phyloP scores from a whole-genome alignment of 2,329 filamentous ascomycete genomes.

The Endothia cerciana region DNA sequence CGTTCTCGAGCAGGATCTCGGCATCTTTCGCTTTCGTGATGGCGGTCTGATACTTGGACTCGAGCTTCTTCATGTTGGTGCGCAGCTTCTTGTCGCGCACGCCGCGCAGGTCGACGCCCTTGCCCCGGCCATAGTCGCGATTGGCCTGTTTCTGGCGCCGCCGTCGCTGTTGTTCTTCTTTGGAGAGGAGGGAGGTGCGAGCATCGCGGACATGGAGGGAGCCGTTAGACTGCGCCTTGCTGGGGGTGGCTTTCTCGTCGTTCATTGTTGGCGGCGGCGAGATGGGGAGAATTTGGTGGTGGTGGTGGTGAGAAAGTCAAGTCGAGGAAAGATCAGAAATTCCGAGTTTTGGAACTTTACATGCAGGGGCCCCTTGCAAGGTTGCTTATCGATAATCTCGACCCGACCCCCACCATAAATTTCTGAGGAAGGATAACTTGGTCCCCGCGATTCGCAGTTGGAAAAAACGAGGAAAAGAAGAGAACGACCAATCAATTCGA shows the following conservation, averaged over 20 bases:
- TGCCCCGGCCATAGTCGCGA: conserved; percentile 82
- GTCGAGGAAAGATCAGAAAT: conserved; percentile 7
- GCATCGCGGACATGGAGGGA: conserved; percentile 54
- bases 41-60: conserved; percentile 81
- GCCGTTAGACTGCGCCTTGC: conserved; percentile 53
- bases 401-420: conserved; percentile 39
- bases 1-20: conserved; percentile 90
- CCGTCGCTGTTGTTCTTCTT: conserved; percentile 54
- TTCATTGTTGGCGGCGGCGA: conserved; percentile 35
- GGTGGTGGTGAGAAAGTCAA: neutral
- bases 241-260: conserved; percentile 38
- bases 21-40: conserved; percentile 88
- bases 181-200: conserved; percentile 56
- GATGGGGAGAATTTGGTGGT: neutral
- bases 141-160: conserved; percentile 66
- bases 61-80: conserved; percentile 75
- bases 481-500: neutral
- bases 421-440: neutral
- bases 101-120: conserved; percentile 69
- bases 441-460: conserved; percentile 4
- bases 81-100: conserved; percentile 91
- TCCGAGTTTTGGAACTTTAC: conserved; percentile 16
- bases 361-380: conserved; percentile 6
- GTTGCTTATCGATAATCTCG: conserved; percentile 5
- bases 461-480: neutral